A percentile compares a stretch with the other conserved stretches of the same genome.
Conservation (phyloP, 192 early-diverging fungal species). For the Backusella westeae region DNA sequence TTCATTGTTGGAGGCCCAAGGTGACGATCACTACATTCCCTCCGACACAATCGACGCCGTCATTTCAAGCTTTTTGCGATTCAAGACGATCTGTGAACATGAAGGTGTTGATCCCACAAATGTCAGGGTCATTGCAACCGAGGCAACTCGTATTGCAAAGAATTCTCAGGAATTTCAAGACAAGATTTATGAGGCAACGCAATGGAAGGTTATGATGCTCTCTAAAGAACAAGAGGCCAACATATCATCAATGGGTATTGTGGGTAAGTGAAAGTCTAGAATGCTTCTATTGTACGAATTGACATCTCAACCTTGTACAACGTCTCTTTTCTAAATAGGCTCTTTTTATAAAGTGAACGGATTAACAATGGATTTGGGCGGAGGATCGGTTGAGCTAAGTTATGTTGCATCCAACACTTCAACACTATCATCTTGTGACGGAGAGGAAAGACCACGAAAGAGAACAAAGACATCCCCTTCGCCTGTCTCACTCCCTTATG, state of each 20-base stretch:
- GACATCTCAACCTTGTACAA: neutral
- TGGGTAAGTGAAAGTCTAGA: conserved; percentile 31
- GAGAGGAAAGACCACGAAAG: neutral
- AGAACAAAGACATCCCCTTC: neutral
- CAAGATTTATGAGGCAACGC: conserved; percentile 42
- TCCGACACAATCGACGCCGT: conserved; percentile 46
- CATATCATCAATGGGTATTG: conserved; percentile 49
- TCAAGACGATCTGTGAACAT: conserved; percentile 44
- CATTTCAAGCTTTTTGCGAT: conserved; percentile 46
- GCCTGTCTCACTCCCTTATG: conserved; percentile 49
- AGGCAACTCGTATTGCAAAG: conserved; percentile 51
- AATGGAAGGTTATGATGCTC: conserved; percentile 41
- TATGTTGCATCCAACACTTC: conserved; percentile 33
- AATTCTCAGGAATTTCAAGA: conserved; percentile 46
- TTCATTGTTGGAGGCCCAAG: conserved; percentile 51
- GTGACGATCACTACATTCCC: conserved; percentile 36
- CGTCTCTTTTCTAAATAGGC: conserved; percentile 15
- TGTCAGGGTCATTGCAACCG: conserved; percentile 55
- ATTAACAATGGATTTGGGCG: conserved; percentile 55
- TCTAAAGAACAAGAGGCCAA: conserved; percentile 49
- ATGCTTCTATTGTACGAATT: neutral
- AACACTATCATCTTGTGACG: neutral
- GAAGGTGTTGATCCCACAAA: conserved; percentile 33
- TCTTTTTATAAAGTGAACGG: conserved; percentile 52
- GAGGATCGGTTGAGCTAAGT: conserved; percentile 56